Evolutionary conservation across 768 basidiomycete species (phyloP).

Genomic region (Crepidotus variabilis): DNA sequence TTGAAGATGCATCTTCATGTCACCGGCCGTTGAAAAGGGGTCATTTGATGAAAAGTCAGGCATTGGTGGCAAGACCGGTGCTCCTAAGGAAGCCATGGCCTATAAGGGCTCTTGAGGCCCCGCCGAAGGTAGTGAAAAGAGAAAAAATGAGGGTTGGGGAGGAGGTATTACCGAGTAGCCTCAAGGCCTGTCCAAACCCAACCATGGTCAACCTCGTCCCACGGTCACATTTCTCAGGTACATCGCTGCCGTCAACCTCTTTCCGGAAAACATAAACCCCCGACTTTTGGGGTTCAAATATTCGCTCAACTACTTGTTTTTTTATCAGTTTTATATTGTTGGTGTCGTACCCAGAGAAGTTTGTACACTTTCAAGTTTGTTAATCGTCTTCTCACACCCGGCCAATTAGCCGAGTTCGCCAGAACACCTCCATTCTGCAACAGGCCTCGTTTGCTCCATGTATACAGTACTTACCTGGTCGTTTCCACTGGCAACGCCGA

Average conservation of each 20-base stretch:
- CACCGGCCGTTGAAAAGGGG: constrained; percentile 47
- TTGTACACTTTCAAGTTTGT: too few species aligned
- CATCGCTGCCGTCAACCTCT: not conserved
- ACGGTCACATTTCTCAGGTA: constrained; percentile 13
- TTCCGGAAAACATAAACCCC: not conserved
- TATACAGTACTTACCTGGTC: too few species aligned
- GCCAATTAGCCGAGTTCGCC: too few species aligned
- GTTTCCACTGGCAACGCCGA: too few species aligned
- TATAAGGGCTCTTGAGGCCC: constrained; percentile 14
- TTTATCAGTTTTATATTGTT: too few species aligned
- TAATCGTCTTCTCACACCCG: too few species aligned
- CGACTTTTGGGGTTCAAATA: too few species aligned
- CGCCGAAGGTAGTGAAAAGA: constrained; percentile 12
- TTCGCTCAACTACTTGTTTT: too few species aligned
- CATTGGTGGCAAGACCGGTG: constrained; percentile 26
- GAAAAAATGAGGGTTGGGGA: constrained; percentile 9
- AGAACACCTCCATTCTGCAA: too few species aligned
- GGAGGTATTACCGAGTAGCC: constrained; percentile 1
- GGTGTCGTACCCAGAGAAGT: too few species aligned
- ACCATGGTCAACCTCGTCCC: constrained; percentile 13
- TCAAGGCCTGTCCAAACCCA: constrained; percentile 18
- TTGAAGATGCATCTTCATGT: constrained; percentile 62
- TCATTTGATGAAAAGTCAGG: constrained; percentile 37
- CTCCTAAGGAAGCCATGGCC: constrained; percentile 23
- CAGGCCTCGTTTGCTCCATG: too few species aligned